phyloP scores from a whole-genome alignment of 768 basidiomycete genomes.

The Russula earlei region DNA sequence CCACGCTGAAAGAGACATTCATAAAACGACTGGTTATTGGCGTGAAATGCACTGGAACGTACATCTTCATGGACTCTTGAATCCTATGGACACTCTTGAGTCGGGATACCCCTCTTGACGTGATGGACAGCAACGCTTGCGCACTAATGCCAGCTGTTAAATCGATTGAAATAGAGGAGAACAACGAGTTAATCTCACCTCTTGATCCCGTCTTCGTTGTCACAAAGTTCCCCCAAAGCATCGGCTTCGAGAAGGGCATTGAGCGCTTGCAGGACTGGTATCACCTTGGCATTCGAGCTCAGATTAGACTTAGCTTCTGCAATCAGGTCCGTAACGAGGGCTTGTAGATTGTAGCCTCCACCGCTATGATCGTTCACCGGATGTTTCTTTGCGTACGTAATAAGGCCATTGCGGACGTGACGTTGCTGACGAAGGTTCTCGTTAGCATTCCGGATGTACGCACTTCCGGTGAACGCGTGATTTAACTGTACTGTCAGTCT shows the following conservation, averaged over 20 bases:
- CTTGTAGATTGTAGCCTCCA: conserved; percentile 37
- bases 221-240: conserved; percentile 40
- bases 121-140: conserved; percentile 42
- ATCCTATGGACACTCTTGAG: conserved; percentile 82
- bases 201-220: conserved; percentile 37
- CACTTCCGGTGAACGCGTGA: conserved; percentile 3
- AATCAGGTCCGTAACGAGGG: conserved; percentile 52
- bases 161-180: neutral
- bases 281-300: conserved; percentile 58
- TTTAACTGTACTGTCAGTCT: conserved; percentile 71
- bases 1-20: conserved; percentile 37
- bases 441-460: conserved; percentile 17
- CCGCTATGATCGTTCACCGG: conserved; percentile 28
- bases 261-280: conserved; percentile 76
- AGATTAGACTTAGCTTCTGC: conserved; percentile 43
- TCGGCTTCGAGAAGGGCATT: conserved; percentile 65
- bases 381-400: conserved; percentile 45
- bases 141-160: conserved; percentile 34
- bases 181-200: conserved; percentile 39
- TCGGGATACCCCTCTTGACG: conserved; percentile 50
- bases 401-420: conserved; percentile 51
- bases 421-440: conserved; percentile 44
- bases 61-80: conserved; percentile 80
- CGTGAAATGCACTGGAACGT: conserved; percentile 22
- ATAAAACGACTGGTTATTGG: neutral